phyloP scores from a whole-genome alignment of 352 stramenopile species.

The Phytophthora constricta region DNA sequence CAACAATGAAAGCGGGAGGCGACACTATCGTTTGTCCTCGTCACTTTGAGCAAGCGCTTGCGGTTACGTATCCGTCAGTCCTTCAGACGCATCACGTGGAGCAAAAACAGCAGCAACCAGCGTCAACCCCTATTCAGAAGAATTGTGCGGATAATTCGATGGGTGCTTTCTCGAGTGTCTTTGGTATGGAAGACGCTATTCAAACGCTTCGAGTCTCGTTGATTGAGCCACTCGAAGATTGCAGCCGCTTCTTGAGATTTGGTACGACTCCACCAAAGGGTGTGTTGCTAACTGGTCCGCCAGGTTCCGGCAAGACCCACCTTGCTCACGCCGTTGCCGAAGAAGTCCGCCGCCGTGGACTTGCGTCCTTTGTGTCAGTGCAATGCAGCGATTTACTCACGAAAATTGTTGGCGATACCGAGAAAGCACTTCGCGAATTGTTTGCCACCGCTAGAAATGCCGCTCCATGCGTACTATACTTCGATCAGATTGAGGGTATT shows the following conservation, averaged over 20 bases:
- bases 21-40: conserved; percentile 24
- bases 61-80: conserved; percentile 93
- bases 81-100: conserved; percentile 96
- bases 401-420: conserved; percentile 92
- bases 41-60: conserved; percentile 90
- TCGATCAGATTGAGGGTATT: conserved; percentile 93
- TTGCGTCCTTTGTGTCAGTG: conserved; percentile 89
- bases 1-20: background rate
- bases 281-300: conserved; percentile 98
- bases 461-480: conserved; percentile 91
- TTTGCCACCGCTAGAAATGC: conserved; percentile 88
- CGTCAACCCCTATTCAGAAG: conserved; percentile 39
- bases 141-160: background rate
- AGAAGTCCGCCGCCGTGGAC: conserved; percentile 60
- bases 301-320: conserved; percentile 98
- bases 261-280: conserved; percentile 96
- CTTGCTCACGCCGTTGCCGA: conserved; percentile 78
- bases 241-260: conserved; percentile 96
- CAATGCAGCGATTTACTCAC: conserved; percentile 90
- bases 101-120: conserved; percentile 46
- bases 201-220: conserved; percentile 96
- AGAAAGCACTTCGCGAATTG: conserved; percentile 87
- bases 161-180: conserved; percentile 85
- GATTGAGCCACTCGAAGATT: conserved; percentile 97
- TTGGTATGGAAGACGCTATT: conserved; percentile 97